Evolutionary conservation across 2,329 filamentous ascomycete species (phyloP).

Genomic region (Xylariaceae sp.): DNA sequence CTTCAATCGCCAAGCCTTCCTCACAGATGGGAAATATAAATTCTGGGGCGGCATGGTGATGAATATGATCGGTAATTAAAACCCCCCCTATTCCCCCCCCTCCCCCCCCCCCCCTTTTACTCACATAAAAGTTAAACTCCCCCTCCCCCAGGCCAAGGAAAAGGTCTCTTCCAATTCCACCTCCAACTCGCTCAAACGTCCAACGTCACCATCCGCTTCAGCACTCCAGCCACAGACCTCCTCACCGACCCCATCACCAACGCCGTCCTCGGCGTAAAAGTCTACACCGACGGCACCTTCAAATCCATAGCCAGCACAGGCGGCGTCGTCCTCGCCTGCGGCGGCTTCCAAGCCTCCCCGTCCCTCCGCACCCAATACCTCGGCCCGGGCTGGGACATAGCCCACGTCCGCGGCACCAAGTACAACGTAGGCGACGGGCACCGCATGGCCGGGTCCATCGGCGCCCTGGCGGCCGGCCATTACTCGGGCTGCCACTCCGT

Average conservation of each 20-base stretch:
- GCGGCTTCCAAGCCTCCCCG: conserved; percentile 59
- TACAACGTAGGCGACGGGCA: conserved; percentile 59
- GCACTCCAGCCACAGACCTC: conserved; percentile 17
- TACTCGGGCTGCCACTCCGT: conserved; percentile 61
- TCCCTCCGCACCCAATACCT: conserved; percentile 48
- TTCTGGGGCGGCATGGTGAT: conserved; percentile 64
- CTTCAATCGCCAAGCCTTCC: conserved; percentile 61
- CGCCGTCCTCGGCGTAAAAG: conserved; percentile 19
- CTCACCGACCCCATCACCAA: conserved; percentile 17
- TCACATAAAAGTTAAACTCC: too few relatives aligned
- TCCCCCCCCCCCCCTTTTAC: too few relatives aligned
- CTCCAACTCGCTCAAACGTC: conserved; percentile 17
- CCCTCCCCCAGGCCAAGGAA: conserved; percentile 18
- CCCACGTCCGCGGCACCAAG: conserved; percentile 56
- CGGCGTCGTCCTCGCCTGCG: conserved; percentile 49
- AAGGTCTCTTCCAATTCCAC: conserved; percentile 24
- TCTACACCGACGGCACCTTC: conserved; percentile 12
- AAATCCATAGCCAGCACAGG: conserved; percentile 26
- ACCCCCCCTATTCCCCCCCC: neutral
- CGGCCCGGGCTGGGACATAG: conserved; percentile 58
- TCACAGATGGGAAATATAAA: conserved; percentile 53
- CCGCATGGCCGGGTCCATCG: conserved; percentile 46
- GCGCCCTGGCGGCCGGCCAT: conserved; percentile 49
- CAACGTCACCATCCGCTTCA: conserved; percentile 18
- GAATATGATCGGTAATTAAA: conserved; percentile 17